Conservation (phyloP, 768 basidiomycete genomes). For the Rhizopogon roseolus region DNA sequence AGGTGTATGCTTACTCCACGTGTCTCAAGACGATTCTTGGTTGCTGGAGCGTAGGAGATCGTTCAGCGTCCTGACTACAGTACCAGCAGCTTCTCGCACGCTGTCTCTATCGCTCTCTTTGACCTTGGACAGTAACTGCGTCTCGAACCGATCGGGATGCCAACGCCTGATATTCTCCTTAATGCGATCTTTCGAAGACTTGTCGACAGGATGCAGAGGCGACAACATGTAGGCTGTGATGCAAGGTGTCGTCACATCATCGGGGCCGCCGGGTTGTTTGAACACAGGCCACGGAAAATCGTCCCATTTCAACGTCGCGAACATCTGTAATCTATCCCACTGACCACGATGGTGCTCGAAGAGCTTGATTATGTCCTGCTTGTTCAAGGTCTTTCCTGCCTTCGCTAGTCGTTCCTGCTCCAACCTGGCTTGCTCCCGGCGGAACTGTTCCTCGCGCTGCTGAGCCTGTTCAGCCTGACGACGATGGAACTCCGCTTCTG, state of each 20-base stretch:
- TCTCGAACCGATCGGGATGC: slow-evolving; percentile 84
- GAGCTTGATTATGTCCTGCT: slow-evolving; percentile 50
- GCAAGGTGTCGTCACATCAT: slow-evolving; percentile 53
- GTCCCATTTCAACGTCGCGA: slow-evolving; percentile 48
- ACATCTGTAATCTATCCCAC: slow-evolving; percentile 44
- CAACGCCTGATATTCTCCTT: slow-evolving; percentile 72
- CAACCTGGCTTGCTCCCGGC: slow-evolving; percentile 58
- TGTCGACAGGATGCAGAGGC: slow-evolving; percentile 47
- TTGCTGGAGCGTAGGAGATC: slow-evolving; percentile 56
- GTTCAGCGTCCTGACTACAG: slow-evolving; percentile 67
- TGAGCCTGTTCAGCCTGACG: slow-evolving; percentile 60
- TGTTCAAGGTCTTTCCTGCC: slow-evolving; percentile 43
- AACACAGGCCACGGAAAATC: slow-evolving; percentile 75
- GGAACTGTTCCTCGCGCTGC: slow-evolving; percentile 66
- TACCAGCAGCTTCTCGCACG: slow-evolving; percentile 69
- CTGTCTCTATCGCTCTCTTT: slow-evolving; percentile 56
- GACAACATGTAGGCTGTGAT: slow-evolving; percentile 63
- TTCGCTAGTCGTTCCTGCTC: slow-evolving; percentile 40
- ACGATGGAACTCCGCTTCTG: slow-evolving; percentile 57
- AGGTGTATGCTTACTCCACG: slow-evolving; percentile 21
- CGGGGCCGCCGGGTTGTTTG: slow-evolving; percentile 48
- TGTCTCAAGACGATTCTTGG: slow-evolving; percentile 31
- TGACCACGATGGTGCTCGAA: slow-evolving; percentile 60
- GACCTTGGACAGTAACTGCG: slow-evolving; percentile 61
- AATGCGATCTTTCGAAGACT: slow-evolving; percentile 61